Percentiles rank a stretch among this genome's conserved stretches.
Conservation (phyloP, 2,329 filamentous ascomycete species). For the Pochonia chlamydosporia region DNA sequence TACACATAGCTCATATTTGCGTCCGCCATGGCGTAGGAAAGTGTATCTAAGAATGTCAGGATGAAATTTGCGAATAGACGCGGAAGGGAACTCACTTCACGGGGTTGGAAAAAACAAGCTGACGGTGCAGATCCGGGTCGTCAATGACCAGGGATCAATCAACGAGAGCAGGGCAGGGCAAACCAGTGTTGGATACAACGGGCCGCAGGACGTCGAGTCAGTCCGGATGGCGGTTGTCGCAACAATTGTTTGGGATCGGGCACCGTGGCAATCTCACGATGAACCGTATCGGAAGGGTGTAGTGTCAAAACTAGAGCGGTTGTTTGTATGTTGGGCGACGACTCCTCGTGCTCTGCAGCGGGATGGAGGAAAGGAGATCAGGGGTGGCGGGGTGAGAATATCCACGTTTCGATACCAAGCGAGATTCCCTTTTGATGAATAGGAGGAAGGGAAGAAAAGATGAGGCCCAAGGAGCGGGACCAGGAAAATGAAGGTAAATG, state of each 20-base stretch:
- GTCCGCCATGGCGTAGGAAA: slow-evolving; percentile 24
- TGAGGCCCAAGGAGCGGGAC: too few species aligned
- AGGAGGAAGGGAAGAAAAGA: too few species aligned
- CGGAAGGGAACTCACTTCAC: background rate
- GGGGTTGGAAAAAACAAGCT: background rate
- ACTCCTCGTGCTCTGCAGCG: background rate
- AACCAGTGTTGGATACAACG: background rate
- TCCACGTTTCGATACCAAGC: too few species aligned
- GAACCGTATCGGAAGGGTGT: background rate
- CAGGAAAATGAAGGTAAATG: too few species aligned
- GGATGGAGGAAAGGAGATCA: background rate
- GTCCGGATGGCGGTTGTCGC: background rate
- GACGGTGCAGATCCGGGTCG: background rate
- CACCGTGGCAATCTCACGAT: background rate
- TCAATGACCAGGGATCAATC: background rate
- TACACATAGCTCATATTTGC: slow-evolving; percentile 27
- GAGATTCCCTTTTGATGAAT: too few species aligned
- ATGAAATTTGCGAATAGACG: background rate
- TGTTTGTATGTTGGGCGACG: too few species aligned
- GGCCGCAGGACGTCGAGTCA: background rate
- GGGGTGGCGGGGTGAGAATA: background rate
- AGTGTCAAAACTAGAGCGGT: too few species aligned
- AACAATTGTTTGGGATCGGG: background rate
- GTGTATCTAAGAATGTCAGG: background rate
- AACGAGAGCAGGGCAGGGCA: background rate